These are phyloP conservation scores for Fusarium sp. DNA, from an alignment of 2,329 filamentous ascomycete genomes.

Conservation along the genomic window DNA sequence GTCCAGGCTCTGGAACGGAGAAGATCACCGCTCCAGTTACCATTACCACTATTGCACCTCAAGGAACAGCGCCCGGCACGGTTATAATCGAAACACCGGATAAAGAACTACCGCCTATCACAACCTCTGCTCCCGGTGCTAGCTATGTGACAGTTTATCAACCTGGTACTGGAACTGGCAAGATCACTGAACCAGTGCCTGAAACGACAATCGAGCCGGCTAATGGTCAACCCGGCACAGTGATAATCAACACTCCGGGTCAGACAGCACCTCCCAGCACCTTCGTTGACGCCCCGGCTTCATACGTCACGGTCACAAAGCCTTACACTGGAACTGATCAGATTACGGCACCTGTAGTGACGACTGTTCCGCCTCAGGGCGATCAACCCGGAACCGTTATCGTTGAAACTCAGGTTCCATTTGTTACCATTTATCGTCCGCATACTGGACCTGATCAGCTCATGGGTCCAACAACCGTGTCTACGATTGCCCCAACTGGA, in stretches of 20 bases:
- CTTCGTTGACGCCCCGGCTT: not conserved
- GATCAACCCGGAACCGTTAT: conserved; percentile 27
- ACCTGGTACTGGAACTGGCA: conserved; percentile 13
- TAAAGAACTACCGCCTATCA: conserved; percentile 14
- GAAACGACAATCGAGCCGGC: conserved; percentile 22
- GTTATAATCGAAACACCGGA: conserved; percentile 30
- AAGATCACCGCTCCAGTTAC: conserved; percentile 18
- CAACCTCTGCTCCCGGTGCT: conserved; percentile 16
- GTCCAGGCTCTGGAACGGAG: conserved; percentile 17
- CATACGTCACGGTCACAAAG: conserved; percentile 24
- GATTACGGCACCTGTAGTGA: conserved; percentile 12
- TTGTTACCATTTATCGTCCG: conserved; percentile 7
- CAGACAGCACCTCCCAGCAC: conserved; percentile 17
- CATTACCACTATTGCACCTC: conserved; percentile 19
- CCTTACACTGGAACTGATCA: conserved; percentile 11
- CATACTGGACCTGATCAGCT: conserved; percentile 18
- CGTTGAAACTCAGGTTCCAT: conserved; percentile 23
- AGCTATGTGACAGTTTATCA: conserved; percentile 25
- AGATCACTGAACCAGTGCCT: conserved; percentile 22
- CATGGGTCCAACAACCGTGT: conserved; percentile 20
- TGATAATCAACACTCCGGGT: conserved; percentile 30
- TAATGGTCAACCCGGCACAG: conserved; percentile 22
- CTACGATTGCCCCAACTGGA: conserved; percentile 13
- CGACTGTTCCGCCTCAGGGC: conserved; percentile 10
- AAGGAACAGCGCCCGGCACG: conserved; percentile 21